Conservation (phyloP, 306 rosid species). For the Cicer arietinum region DNA sequence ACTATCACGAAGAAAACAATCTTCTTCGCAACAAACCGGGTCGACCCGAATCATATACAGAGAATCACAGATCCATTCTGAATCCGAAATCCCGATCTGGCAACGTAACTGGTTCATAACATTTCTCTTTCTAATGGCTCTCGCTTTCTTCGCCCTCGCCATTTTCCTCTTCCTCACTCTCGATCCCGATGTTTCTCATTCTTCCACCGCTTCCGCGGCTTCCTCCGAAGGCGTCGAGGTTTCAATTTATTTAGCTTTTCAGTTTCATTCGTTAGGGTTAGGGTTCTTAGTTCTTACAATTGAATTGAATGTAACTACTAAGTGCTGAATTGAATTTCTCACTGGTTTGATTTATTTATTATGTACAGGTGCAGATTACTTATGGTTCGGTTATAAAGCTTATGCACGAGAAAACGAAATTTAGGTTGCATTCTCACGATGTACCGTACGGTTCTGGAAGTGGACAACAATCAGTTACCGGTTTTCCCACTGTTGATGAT, state of each 20-base stretch:
- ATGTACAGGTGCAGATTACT: constrained; percentile 62
- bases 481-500: constrained; percentile 87
- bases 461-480: constrained; percentile 99
- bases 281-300: constrained; percentile 3
- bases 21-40: constrained; percentile 53
- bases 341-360: neutral
- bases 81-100: constrained; percentile 86
- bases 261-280: neutral
- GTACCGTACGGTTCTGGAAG: constrained; percentile 99
- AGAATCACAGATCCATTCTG: constrained; percentile 55
- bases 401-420: constrained; percentile 90
- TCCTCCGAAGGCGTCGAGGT: constrained; percentile 94
- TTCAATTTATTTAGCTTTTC: neutral
- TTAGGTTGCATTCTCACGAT: constrained; percentile 94
- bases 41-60: constrained; percentile 71
- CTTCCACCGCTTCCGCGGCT: constrained; percentile 68
- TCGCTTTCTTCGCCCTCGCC: constrained; percentile 77
- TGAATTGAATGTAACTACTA: neutral
- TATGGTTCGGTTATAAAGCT: constrained; percentile 88
- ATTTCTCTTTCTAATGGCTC: constrained; percentile 78
- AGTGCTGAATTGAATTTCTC: neutral
- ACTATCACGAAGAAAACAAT: constrained; percentile 79
- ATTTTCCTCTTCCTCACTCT: constrained; percentile 75
- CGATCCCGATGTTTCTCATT: constrained; percentile 64
- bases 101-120: constrained; percentile 90